phyloP scores from a whole-genome alignment of 140 eudicot genomes.

The Cichorium intybus region DNA sequence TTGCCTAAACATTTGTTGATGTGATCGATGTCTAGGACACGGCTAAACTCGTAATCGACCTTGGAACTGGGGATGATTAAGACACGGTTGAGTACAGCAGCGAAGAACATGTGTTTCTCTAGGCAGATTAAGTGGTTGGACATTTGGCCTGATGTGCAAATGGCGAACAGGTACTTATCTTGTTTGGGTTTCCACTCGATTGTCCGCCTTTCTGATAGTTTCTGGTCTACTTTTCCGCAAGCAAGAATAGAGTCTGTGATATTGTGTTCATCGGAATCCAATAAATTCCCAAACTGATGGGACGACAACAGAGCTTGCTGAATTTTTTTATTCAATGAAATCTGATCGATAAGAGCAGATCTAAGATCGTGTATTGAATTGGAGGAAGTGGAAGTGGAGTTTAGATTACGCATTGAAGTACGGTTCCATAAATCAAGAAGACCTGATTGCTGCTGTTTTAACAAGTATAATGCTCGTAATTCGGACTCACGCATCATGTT shows the following conservation, averaged over 20 bases:
- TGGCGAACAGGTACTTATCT: conserved; percentile 75
- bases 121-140: conserved; percentile 91
- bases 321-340: conserved; percentile 60
- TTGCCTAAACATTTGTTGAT: conserved; percentile 75
- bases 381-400: neutral
- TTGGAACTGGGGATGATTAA: conserved; percentile 79
- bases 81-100: conserved; percentile 62
- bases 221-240: conserved; percentile 52
- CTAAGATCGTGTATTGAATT: conserved; percentile 22
- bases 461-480: conserved; percentile 54
- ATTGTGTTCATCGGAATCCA: conserved; percentile 22
- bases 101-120: conserved; percentile 97
- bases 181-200: conserved; percentile 77
- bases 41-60: conserved; percentile 75
- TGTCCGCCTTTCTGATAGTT: conserved; percentile 47
- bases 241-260: conserved; percentile 26
- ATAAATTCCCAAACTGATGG: conserved; percentile 32
- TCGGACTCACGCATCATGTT: conserved; percentile 74
- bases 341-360: conserved; percentile 46
- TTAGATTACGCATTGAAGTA: conserved; percentile 15
- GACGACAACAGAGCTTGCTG: conserved; percentile 57
- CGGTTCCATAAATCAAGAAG: conserved; percentile 57
- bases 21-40: conserved; percentile 86
- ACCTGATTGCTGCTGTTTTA: conserved; percentile 62
- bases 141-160: conserved; percentile 94